Evolutionary conservation across 768 basidiomycete genomes (phyloP), one percentile per base, ranked within the genome.

Genomic region (Amanita molliuscula): DNA sequence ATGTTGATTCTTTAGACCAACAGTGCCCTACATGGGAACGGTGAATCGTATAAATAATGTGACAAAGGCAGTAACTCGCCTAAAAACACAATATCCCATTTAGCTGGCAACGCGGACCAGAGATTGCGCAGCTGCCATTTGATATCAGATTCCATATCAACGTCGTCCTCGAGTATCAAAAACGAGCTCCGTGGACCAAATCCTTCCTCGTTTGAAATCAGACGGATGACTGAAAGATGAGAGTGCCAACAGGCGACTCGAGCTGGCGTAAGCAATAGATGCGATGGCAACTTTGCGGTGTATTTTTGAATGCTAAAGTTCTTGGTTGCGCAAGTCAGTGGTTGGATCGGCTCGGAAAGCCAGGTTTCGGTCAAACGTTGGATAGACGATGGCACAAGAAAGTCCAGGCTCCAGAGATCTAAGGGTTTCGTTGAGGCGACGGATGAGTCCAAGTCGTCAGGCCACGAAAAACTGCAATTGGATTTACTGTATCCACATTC

Each of bases 71-170:
- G 25, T 4, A 20, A 18, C 72, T 38, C 55, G 81, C 84, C 85
- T 54, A 88, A 64, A 55, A 83, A 84, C 15, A 88, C 73, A 20
- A 88, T 73, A 55, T 88, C 86, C 86, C 86, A 88, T 13, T 75
- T 69, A 1, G 31, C 36, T 5, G 86, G 86, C 25, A 88, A 60
- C 7, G 61, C 59, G 3, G 53, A 46, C 82, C 81, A 84, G 34
- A 83, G 54, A n/a, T 48, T 34, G 29, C 18, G 47, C 16, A 74
- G 59, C 23, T 75, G 72, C 13, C 58, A 48, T 4, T 65, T 55
- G 10, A 84, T 73, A 55, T 87, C 77, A 26, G 62, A 67, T 64
- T 89, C 87, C 77, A 88, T 81, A 59, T 89, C 83, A 8, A 89
- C 67, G 54, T 89, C 88, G 58, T 88, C 88, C 62, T 88, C 87